phyloP scores from a whole-genome alignment of 1,284 basidiomycete genomes.

The Gomphus bonarii region DNA sequence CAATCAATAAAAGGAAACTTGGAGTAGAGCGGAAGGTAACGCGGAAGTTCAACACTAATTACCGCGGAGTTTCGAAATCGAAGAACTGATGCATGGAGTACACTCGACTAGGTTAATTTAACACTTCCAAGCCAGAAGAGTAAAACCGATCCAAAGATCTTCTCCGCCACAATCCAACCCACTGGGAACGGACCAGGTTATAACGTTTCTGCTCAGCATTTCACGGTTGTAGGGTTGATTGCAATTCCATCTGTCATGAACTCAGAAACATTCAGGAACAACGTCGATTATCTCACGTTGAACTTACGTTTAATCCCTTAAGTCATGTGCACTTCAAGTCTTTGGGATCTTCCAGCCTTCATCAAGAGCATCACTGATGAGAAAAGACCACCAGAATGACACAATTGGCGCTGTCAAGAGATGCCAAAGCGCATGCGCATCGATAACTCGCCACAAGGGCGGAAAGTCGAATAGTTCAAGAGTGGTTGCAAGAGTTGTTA shows the following conservation, averaged over 20 bases:
- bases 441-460: conserved; percentile 66
- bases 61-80: background rate
- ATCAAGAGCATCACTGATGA: conserved; percentile 60
- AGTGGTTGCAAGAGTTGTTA: conserved; percentile 69
- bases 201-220: background rate
- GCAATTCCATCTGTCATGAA: background rate
- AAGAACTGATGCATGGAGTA: background rate
- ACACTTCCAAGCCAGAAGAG: background rate
- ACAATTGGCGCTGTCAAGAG: conserved; percentile 76
- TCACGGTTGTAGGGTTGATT: background rate
- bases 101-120: background rate
- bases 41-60: background rate
- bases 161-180: background rate
- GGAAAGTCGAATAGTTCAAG: conserved; percentile 93
- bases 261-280: background rate
- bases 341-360: conserved; percentile 25
- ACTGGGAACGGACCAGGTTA: background rate
- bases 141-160: background rate
- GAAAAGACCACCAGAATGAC: conserved; percentile 76
- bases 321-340: background rate
- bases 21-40: background rate
- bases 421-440: conserved; percentile 96
- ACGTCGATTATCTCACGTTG: background rate
- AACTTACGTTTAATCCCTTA: background rate
- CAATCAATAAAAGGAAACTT: background rate